Conservation (phyloP, 257 asterid species). For the Craterostigma plantagineum region DNA sequence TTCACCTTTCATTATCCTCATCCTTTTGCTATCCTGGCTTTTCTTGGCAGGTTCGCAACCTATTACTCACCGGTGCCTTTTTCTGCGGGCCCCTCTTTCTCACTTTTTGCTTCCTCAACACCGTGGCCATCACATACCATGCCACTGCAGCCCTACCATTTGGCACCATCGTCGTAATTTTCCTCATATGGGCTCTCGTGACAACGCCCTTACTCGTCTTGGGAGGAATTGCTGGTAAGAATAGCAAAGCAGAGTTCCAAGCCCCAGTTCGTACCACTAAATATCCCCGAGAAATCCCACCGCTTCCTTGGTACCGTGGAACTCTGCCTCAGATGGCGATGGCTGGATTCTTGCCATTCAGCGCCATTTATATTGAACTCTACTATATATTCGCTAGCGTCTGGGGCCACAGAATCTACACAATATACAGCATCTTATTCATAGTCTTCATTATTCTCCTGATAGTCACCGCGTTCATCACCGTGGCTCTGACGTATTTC, state of each 20-base stretch:
- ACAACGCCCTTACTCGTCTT: conserved; percentile 66
- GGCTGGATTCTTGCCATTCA: conserved; percentile 92
- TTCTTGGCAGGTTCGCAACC: conserved; percentile 56
- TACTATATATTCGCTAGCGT: conserved; percentile 84
- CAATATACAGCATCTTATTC: conserved; percentile 70
- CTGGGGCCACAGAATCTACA: conserved; percentile 90
- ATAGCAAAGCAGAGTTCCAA: conserved; percentile 74
- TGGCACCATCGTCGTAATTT: conserved; percentile 69
- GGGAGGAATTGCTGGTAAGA: conserved; percentile 87
- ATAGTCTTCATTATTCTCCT: conserved; percentile 80
- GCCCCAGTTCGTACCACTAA: conserved; percentile 81
- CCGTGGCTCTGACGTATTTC: conserved; percentile 76
- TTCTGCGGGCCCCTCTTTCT: conserved; percentile 76
- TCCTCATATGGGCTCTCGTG: conserved; percentile 78
- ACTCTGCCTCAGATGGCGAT: conserved; percentile 84
- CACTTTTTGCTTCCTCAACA: conserved; percentile 67
- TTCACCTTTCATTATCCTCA: neutral
- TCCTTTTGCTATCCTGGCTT: too few relatives aligned
- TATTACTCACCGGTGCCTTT: conserved; percentile 50
- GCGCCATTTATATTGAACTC: conserved; percentile 80
- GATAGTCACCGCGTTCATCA: conserved; percentile 75
- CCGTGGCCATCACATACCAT: conserved; percentile 69
- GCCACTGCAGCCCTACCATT: conserved; percentile 87
- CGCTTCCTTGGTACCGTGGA: conserved; percentile 73
- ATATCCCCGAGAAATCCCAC: conserved; percentile 74